These are phyloP conservation scores for Neospermospora avenae DNA, from an alignment of 2,329 filamentous ascomycete genomes.

Conservation along the genomic window DNA sequence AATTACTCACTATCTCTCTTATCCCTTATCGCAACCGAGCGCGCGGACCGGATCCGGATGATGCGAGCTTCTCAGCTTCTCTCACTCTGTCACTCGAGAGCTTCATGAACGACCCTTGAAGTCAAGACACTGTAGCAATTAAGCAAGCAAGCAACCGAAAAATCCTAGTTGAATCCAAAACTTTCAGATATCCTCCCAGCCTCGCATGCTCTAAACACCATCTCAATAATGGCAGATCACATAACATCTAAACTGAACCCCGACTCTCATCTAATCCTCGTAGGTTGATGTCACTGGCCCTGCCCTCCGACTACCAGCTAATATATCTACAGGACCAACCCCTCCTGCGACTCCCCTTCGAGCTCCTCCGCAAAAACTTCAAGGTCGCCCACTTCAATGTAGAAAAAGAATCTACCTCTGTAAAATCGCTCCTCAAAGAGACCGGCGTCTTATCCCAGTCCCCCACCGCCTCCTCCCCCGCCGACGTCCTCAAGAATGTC, in stretches of 20 bases:
- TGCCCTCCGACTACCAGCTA: constrained; percentile 12
- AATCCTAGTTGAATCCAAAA: not conserved
- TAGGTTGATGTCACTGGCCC: constrained; percentile 40
- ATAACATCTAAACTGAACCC: constrained; percentile 68
- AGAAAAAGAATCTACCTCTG: constrained; percentile 64
- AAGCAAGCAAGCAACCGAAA: not conserved
- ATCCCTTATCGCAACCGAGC: constrained; percentile 4
- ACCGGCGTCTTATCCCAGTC: constrained; percentile 43
- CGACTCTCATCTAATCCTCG: constrained; percentile 71
- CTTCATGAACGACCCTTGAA: not conserved
- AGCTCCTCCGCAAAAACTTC: constrained; percentile 91
- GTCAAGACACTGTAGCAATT: not conserved
- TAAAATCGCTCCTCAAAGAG: constrained; percentile 60
- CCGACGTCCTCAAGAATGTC: constrained; percentile 74
- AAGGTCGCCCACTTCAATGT: constrained; percentile 76
- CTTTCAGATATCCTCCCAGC: not conserved
- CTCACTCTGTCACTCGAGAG: not conserved
- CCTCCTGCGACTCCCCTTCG: constrained; percentile 86
- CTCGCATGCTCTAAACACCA: not conserved
- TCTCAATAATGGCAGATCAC: constrained; percentile 52
- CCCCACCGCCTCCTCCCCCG: constrained; percentile 62
- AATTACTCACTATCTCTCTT: too few species aligned
- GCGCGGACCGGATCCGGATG: not conserved
- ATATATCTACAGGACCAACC: constrained; percentile 71
- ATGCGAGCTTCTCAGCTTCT: not conserved